Evolutionary conservation across 148 eudicot genomes (phyloP).

Genomic region (Vaccinium corymbosum): DNA sequence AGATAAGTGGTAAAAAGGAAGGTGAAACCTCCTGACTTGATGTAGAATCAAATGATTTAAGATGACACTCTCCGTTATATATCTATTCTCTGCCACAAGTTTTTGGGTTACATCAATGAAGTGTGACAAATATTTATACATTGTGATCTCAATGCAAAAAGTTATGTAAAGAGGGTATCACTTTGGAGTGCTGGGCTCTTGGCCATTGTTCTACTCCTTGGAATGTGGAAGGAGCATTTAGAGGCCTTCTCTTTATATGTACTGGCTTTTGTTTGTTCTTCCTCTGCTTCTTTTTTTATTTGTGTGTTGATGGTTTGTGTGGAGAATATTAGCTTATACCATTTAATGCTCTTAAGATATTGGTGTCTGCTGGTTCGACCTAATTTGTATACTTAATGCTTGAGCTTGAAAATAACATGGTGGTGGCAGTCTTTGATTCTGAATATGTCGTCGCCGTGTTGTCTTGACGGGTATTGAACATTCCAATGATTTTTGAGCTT

Average conservation of each 20-base stretch:
- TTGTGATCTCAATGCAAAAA: background rate
- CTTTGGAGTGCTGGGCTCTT: background rate
- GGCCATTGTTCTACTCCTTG: background rate
- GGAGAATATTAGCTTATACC: background rate
- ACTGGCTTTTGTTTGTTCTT: background rate
- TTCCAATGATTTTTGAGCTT: background rate
- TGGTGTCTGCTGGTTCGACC: background rate
- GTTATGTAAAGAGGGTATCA: background rate
- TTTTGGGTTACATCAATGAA: background rate
- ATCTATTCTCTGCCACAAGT: background rate
- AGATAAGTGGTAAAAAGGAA: background rate
- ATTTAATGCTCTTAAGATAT: background rate
- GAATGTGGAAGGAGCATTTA: background rate
- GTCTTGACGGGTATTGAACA: background rate
- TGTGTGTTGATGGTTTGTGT: background rate
- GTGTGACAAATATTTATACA: background rate
- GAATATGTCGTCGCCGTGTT: background rate
- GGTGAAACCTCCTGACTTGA: background rate
- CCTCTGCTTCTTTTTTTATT: background rate
- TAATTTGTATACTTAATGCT: background rate
- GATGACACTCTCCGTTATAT: background rate
- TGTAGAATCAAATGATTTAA: slow-evolving; percentile 1
- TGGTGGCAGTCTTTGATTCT: background rate
- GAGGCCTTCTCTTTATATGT: background rate
- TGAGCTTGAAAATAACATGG: background rate